Percentiles rank a stretch among this genome's conserved stretches.
These are phyloP conservation scores for Paraphoma sp. DNA, from an alignment of 2,329 filamentous ascomycete species.

Conservation along the genomic window DNA sequence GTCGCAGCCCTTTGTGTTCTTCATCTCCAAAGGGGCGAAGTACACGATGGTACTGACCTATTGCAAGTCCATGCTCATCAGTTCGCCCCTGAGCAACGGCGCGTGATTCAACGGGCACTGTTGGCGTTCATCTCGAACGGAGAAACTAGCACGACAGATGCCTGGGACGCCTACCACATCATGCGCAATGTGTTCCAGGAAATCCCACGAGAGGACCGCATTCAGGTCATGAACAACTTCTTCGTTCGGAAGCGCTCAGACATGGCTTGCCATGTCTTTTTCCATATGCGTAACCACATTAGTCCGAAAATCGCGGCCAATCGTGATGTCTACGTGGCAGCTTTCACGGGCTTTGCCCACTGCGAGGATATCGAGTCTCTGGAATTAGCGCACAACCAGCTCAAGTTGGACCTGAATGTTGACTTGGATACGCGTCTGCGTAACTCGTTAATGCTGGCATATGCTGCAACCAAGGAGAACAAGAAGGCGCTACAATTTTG, in stretches of 20 bases:
- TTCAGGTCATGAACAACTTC: constrained; percentile 80
- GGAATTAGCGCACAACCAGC: constrained; percentile 84
- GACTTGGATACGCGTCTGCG: constrained; percentile 77
- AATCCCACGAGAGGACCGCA: constrained; percentile 69
- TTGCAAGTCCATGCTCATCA: constrained; percentile 76
- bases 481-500: constrained; percentile 78
- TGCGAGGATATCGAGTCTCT: constrained; percentile 69
- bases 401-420: constrained; percentile 88
- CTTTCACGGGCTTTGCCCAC: constrained; percentile 76
- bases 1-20: constrained; percentile 75
- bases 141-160: constrained; percentile 69
- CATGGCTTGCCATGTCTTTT: constrained; percentile 86
- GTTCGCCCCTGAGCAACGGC: constrained; percentile 73
- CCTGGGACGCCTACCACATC: constrained; percentile 68
- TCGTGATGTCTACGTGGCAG: constrained; percentile 76
- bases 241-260: constrained; percentile 79
- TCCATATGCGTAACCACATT: constrained; percentile 86
- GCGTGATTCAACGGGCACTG: constrained; percentile 69
- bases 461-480: constrained; percentile 72
- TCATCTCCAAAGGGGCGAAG: constrained; percentile 77
- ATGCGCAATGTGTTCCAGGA: constrained; percentile 65
- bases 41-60: constrained; percentile 80
- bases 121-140: constrained; percentile 71
- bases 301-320: constrained; percentile 70
- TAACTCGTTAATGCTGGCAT: constrained; percentile 88